Evolutionary conservation across 2,329 filamentous ascomycete genomes (phyloP).

Genomic region (Phialemonium atrogriseum): DNA sequence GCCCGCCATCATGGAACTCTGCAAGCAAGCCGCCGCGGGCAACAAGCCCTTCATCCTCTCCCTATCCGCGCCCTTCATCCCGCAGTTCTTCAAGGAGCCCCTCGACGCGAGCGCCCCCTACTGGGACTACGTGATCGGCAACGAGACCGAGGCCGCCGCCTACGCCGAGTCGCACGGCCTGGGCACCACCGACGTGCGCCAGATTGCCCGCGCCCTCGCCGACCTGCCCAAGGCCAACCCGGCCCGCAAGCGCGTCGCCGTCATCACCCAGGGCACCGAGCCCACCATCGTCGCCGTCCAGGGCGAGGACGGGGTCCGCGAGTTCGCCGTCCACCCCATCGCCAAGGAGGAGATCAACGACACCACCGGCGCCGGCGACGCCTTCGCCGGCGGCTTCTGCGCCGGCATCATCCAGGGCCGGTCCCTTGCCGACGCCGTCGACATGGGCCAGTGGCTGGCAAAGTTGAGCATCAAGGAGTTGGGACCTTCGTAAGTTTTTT

Average conservation of each 20-base stretch:
- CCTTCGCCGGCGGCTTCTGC: slow-evolving; percentile 89
- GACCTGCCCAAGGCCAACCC: slow-evolving; percentile 87
- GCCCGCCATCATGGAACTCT: slow-evolving; percentile 80
- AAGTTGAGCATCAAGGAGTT: slow-evolving; percentile 90
- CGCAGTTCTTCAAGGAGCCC: slow-evolving; percentile 95
- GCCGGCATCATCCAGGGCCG: slow-evolving; percentile 85
- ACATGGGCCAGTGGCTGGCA: slow-evolving; percentile 96
- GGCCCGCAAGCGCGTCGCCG: slow-evolving; percentile 73
- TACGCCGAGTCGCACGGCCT: slow-evolving; percentile 79
- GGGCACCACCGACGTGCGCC: slow-evolving; percentile 66
- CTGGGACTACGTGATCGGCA: slow-evolving; percentile 94
- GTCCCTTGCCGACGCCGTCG: slow-evolving; percentile 66
- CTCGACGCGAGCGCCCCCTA: slow-evolving; percentile 80
- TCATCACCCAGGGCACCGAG: slow-evolving; percentile 91
- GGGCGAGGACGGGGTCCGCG: slow-evolving; percentile 60
- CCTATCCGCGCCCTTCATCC: slow-evolving; percentile 90
- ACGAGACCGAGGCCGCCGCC: slow-evolving; percentile 87
- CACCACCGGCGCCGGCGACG: slow-evolving; percentile 94
- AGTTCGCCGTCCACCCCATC: slow-evolving; percentile 77
- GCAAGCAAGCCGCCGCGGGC: slow-evolving; percentile 77
- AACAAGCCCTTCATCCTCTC: slow-evolving; percentile 92
- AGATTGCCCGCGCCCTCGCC: slow-evolving; percentile 79
- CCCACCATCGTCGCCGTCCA: slow-evolving; percentile 79
- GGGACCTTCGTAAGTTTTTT: slow-evolving; percentile 76
- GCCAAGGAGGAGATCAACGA: slow-evolving; percentile 75